These are phyloP conservation scores for Phyllosticta citrichinensis DNA, from an alignment of 2,329 filamentous ascomycete genomes.

Conservation along the genomic window DNA sequence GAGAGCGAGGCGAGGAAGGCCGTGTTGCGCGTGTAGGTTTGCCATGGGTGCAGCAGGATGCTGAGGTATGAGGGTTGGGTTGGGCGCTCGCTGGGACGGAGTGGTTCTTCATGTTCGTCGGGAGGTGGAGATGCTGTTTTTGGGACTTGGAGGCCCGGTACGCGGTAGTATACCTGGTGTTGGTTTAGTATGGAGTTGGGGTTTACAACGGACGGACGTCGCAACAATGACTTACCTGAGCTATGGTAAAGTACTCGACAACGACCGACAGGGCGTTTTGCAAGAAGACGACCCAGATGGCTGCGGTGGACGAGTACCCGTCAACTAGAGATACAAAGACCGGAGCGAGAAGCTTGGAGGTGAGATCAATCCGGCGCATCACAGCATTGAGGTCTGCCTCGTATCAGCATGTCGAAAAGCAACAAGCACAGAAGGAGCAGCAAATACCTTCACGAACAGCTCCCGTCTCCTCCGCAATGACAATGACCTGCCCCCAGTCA, in stretches of 20 bases:
- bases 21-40: constrained; percentile 29
- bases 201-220: constrained; percentile 12
- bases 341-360: constrained; percentile 48
- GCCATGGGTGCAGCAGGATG: neutral
- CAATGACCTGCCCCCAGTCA: constrained; percentile 31
- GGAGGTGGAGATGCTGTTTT: neutral
- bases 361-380: constrained; percentile 51
- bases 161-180: constrained; percentile 14
- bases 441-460: constrained; percentile 18
- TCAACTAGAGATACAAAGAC: constrained; percentile 42
- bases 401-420: neutral
- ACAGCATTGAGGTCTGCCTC: constrained; percentile 38
- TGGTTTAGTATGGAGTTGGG: constrained; percentile 34
- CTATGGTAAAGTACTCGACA: constrained; percentile 45
- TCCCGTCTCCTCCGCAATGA: constrained; percentile 33
- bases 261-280: constrained; percentile 41
- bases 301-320: constrained; percentile 37
- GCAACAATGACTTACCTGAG: constrained; percentile 28
- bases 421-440: neutral
- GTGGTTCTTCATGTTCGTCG: neutral
- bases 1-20: constrained; percentile 53
- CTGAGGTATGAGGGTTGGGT: neutral
- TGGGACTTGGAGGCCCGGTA: neutral
- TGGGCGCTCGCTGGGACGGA: neutral
- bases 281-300: constrained; percentile 40